A percentile compares a stretch with the other conserved stretches of the same genome.
Conservation (phyloP, 1,284 basidiomycete species). For the Grifola frondosa region DNA sequence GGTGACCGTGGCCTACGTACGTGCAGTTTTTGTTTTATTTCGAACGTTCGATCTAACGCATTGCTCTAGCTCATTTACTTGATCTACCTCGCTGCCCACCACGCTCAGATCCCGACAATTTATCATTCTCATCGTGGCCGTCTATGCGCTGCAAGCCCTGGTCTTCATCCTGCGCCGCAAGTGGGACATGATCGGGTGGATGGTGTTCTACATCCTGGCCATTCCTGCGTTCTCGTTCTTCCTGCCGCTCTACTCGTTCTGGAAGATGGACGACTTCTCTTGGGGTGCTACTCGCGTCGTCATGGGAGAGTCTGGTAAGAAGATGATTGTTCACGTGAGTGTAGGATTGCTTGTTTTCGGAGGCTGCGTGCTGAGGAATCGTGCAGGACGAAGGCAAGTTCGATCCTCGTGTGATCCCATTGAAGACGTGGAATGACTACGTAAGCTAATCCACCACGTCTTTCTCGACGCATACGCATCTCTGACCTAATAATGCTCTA, state of each 20-base stretch:
- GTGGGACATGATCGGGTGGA: conserved; percentile 98
- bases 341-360: not conserved
- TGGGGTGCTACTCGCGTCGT: conserved; percentile 97
- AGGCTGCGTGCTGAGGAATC: conserved; percentile 14
- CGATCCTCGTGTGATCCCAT: conserved; percentile 86
- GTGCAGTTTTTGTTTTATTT: conserved; percentile 33
- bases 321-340: conserved; percentile 89
- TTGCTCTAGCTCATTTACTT: conserved; percentile 77
- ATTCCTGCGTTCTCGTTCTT: conserved; percentile 92
- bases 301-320: conserved; percentile 93
- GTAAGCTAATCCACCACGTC: conserved; percentile 52
- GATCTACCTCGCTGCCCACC: conserved; percentile 71
- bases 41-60: conserved; percentile 13
- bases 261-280: conserved; percentile 99
- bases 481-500: conserved; percentile 24
- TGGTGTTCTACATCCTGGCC: conserved; percentile 93
- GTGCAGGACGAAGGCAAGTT: conserved; percentile 94
- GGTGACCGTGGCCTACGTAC: conserved; percentile 90
- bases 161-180: conserved; percentile 86
- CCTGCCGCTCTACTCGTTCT: conserved; percentile 96
- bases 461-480: not conserved
- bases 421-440: conserved; percentile 97
- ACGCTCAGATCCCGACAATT: conserved; percentile 68
- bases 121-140: conserved; percentile 88
- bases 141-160: conserved; percentile 89